Percentiles rank a stretch among this genome's conserved stretches.
These are phyloP conservation scores for Euphorbia celastroides DNA, from an alignment of 441 rosid species.

Conservation along the genomic window DNA sequence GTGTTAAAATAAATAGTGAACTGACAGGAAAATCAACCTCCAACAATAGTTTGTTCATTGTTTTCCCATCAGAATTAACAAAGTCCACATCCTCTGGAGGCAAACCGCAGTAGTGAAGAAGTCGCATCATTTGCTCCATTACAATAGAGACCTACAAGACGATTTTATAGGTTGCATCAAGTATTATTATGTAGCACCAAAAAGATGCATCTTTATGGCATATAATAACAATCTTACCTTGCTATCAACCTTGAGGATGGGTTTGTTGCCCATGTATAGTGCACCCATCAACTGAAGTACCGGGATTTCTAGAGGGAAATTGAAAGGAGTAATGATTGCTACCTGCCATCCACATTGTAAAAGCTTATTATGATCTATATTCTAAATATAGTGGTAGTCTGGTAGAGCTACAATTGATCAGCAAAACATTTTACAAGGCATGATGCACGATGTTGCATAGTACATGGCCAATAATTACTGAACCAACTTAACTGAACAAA, in stretches of 20 bases:
- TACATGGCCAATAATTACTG: too few relatives aligned
- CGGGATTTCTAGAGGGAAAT: slow-evolving; percentile 97
- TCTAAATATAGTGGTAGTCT: too few relatives aligned
- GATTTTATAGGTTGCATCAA: neutral
- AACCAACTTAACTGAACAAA: neutral
- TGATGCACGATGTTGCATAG: neutral
- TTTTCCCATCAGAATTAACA: slow-evolving; percentile 1
- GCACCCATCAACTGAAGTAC: slow-evolving; percentile 98
- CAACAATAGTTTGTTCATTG: slow-evolving; percentile 27
- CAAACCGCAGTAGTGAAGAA: slow-evolving; percentile 65
- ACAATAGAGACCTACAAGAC: slow-evolving; percentile 73
- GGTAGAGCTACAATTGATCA: too few relatives aligned
- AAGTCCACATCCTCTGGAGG: slow-evolving; percentile 89
- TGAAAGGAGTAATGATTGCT: slow-evolving; percentile 91
- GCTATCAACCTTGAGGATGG: slow-evolving; percentile 90
- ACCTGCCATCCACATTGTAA: slow-evolving; percentile 46
- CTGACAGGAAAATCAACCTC: slow-evolving; percentile 50
- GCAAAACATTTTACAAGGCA: slow-evolving; percentile 20
- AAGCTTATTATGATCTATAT: too few relatives aligned
- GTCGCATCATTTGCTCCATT: slow-evolving; percentile 95
- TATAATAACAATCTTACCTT: slow-evolving; percentile 50
- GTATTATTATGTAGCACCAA: neutral
- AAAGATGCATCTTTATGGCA: neutral
- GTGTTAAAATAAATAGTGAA: slow-evolving; percentile 3
- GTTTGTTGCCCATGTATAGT: slow-evolving; percentile 97